These are phyloP conservation scores for Carex scoparia DNA, from an alignment of 176 grass and related monocot species.

Conservation along the genomic window DNA sequence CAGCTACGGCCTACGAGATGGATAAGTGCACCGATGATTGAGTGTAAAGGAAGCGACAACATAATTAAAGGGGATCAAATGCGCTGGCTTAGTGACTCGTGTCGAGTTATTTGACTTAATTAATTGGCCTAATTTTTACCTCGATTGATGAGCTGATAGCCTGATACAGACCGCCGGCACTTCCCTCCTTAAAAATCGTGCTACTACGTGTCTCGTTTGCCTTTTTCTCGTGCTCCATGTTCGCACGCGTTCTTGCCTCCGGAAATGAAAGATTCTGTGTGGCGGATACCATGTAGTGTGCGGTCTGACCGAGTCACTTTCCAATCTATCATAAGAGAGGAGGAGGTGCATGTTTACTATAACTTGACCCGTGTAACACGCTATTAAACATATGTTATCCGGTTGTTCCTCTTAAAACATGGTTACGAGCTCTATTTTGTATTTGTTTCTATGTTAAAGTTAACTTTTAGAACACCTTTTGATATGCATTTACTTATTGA, in stretches of 20 bases:
- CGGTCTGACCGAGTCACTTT: too few species aligned
- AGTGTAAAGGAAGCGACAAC: neutral
- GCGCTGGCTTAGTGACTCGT: neutral
- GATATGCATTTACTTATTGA: too few species aligned
- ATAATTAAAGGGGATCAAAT: constrained; percentile 15
- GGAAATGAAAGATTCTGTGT: neutral
- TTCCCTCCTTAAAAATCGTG: neutral
- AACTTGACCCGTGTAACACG: too few species aligned
- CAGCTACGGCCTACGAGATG: neutral
- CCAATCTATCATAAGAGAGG: too few species aligned
- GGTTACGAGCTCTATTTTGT: too few species aligned
- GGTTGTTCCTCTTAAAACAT: too few species aligned
- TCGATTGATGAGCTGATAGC: neutral
- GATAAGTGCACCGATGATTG: neutral
- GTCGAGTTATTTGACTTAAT: neutral
- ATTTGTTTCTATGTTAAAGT: neutral
- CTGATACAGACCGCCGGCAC: constrained; percentile 13
- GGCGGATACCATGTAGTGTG: neutral
- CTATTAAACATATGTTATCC: too few species aligned
- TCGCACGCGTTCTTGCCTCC: constrained; percentile 7
- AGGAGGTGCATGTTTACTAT: too few species aligned
- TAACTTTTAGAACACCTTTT: neutral
- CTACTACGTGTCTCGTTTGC: neutral
- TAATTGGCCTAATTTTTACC: neutral
- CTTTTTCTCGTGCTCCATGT: constrained; percentile 20